A percentile compares a stretch with the other conserved stretches of the same genome.
phyloP scores from a whole-genome alignment of 78 protist genomes.

The Reticulomyxa filosa region DNA sequence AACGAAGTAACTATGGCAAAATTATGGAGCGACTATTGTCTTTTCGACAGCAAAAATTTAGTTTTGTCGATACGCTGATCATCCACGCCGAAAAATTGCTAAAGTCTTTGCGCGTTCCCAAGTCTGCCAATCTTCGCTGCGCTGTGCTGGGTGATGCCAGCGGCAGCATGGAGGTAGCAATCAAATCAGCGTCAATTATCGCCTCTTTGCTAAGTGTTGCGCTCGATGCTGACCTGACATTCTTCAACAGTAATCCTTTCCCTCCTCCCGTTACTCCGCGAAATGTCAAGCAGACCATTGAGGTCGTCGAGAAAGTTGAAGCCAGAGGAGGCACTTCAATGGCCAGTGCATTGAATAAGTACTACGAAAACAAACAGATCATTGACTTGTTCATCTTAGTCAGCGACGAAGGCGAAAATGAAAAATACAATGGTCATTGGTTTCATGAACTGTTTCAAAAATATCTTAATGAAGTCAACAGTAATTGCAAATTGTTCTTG shows the following conservation, averaged over 20 bases:
- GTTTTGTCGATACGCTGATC: background rate
- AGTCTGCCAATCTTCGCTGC: background rate
- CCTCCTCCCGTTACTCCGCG: background rate
- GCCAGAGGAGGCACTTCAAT: constrained; percentile 1
- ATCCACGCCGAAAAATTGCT: background rate
- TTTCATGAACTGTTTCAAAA: background rate
- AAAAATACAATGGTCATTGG: background rate
- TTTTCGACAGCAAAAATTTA: background rate
- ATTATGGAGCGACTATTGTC: background rate
- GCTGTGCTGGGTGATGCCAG: background rate
- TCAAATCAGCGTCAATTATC: background rate
- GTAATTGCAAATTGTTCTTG: background rate
- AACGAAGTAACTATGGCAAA: background rate
- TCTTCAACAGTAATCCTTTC: background rate
- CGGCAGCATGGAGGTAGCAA: constrained; percentile 2
- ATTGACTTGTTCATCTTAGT: constrained; percentile 2
- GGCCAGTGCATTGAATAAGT: background rate
- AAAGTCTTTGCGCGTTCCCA: background rate
- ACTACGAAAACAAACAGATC: background rate
- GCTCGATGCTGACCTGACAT: constrained; percentile 1
- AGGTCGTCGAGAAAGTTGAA: background rate
- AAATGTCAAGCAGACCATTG: background rate
- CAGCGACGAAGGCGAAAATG: background rate
- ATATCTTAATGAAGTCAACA: background rate
- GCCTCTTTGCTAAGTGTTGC: background rate